Base-by-base conservation (phyloP, 495 filamentous ascomycete genomes). In the Aspergillus nanangensis region DNA sequence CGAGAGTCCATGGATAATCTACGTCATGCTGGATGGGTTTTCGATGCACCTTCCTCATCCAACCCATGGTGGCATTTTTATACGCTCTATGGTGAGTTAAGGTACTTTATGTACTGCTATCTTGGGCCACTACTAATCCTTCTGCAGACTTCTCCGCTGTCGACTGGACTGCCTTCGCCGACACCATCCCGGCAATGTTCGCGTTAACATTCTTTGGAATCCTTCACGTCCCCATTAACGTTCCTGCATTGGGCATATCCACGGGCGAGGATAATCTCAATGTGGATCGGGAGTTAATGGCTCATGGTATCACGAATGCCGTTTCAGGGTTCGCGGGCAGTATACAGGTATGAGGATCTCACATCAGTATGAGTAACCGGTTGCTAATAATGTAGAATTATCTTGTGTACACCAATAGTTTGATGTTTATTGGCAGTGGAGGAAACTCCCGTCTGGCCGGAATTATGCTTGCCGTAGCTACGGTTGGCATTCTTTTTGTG, bases 11-110 rank as follows among this genome's bases (percentile, higher is more conserved):
- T 88, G 52, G 68, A 68, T 21, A 64, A 72, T 11, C 63, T 96
- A 18, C 79, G 88, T 40, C 55, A 78, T 17, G 69, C 70, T 24
- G 93, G 93, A 17, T 98, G 93, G 93, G 80, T 96, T 7, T 98
- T 98, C 55, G 78, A 86, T 53, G 84, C 83, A 0, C 92, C 93
- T 2, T 80, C 83, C 27, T 83, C 82, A 13, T 87, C 82, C 10
- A 87, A 90, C 38, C 91, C 94, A 0, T 98, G 92, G 81, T 98
- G 90, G 76, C 88, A 93, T 59, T 98, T 97, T 53, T 97, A 95
- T 68, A 87, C 86, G 1, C 81, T 96, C 36, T 98, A 96, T 67
- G 83, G 89, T 93, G 67, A 63, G 82, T n/a, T n/a, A n/a, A n/a
- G n/a, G n/a, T n/a, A n/a, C n/a, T n/a, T n/a, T n/a, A n/a, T n/a